Evolutionary conservation across 2,329 filamentous ascomycete genomes (phyloP), one percentile per base, ranked within the genome.

Genomic region (Aureobasidium sp.): DNA sequence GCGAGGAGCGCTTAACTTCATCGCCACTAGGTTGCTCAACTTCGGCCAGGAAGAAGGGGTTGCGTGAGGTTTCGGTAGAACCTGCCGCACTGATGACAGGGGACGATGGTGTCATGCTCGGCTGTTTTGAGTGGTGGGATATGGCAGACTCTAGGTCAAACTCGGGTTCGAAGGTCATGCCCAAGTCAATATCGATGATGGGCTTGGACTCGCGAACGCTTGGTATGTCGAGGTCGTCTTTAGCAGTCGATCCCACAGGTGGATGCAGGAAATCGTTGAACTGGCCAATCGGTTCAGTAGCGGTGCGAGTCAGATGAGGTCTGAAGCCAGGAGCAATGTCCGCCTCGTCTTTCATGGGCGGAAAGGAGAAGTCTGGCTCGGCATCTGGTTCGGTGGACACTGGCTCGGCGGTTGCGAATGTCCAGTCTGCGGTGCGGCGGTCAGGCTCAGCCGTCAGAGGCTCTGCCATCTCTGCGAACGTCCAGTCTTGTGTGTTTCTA

Each of bases 1-100:
- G 72, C 5, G 72, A 74, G 59, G 70, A 71, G 52, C 71, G 68
- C 48, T 71, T 68, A 37, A 67, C 67, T 51, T 72, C 70, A 9
- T 65, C 53, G 9, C 68, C 70, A 15, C 65, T 67, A 51, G 70
- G 68, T 17, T 66, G 64, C n/a, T 66, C 63, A 25, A 71, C 67
- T 14, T 80, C 77, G 65, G 80, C 79, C 7, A 80, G 73, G 66
- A 80, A 78, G 65, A 81, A 81, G 0, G 78, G 78, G 61, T 80
- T 77, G 5, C 77, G 77, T 42, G 74, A 74, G 22, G 72, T 70
- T 57, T 78, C 75, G 20, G 73, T 76, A 51, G 73, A 53, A 15
- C 53, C 55, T 45, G 62, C 45, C n/a, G 39, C 62, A 66, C 73
- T 62, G 1, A 68, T 71, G 42, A 67, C 68, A 8, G 70, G 65